Percentiles rank a stretch among this genome's conserved stretches.
Evolutionary conservation across 305 asterid genomes (phyloP).

Genomic region (Fraxinus floribunda): DNA sequence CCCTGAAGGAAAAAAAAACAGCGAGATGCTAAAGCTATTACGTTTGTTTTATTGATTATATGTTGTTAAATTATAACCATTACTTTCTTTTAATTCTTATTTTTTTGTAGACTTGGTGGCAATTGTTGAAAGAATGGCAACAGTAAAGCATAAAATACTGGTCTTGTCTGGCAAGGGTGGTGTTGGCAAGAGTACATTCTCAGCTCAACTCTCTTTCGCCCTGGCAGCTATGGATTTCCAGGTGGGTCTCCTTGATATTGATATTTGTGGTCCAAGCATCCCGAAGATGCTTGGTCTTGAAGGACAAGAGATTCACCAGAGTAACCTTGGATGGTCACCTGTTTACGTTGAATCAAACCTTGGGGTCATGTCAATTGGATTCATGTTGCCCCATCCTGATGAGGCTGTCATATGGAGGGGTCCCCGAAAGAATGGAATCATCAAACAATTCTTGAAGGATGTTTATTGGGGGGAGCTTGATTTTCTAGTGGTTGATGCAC

Average conservation of each 20-base stretch:
- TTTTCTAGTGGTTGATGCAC: conserved; percentile 89
- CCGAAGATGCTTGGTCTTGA: conserved; percentile 94
- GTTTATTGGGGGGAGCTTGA: conserved; percentile 91
- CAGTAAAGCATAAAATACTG: conserved; percentile 90
- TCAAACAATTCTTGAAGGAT: conserved; percentile 79
- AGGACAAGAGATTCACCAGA: conserved; percentile 87
- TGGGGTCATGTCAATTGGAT: conserved; percentile 94
- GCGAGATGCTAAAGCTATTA: not conserved
- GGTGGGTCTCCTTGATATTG: conserved; percentile 88
- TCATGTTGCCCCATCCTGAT: conserved; percentile 84
- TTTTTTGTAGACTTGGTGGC: conserved; percentile 59
- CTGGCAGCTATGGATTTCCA: conserved; percentile 80
- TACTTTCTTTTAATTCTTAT: not conserved
- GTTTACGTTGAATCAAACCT: conserved; percentile 83
- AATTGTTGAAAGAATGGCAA: conserved; percentile 80
- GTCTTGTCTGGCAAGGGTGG: conserved; percentile 93
- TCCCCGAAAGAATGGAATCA: conserved; percentile 79
- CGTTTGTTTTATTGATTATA: not conserved
- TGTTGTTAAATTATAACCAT: not conserved
- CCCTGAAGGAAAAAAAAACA: not conserved
- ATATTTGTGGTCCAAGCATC: conserved; percentile 90
- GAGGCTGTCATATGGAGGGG: conserved; percentile 97
- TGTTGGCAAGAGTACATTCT: conserved; percentile 93
- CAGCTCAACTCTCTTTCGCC: conserved; percentile 83
- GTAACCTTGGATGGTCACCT: conserved; percentile 96